Evolutionary conservation across 805 yeast genomes (phyloP), one percentile per base, ranked within the genome.

Genomic region (Teunomyces kruisii): DNA sequence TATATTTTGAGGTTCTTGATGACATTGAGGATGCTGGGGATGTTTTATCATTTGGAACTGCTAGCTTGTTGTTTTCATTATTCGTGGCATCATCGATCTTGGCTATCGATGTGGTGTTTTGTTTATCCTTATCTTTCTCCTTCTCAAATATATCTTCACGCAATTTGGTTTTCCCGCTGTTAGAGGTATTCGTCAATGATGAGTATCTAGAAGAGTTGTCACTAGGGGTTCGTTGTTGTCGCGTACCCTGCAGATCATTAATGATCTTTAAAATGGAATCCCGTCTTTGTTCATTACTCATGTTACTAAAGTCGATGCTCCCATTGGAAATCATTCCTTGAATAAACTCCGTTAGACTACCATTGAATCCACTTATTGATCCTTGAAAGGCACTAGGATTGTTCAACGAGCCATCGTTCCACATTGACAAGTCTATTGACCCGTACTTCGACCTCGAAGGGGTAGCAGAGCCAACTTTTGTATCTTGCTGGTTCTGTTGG

Each of bases 91-190:
- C 36, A 6, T 35, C 38, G n/a, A 17, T 32, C 28, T 35, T 35
- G 15, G 3, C 13, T 19, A 28, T 9, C 3, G 14, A 9, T 7
- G 38, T 6, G 9, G 19, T 35, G 28, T 13, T 35, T 13, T 35
- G 38, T 6, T 35, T n/a, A 9, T 24, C 17, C 10, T 22, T 15
- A 10, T 32, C 14, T 39, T 39, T 39, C 15, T 31, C 48, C 32
- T 58, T 62, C 22, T 64, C 65, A 47, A 70, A 70, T 15, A 70
- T 70, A 44, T 70, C 75, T 47, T 70, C 74, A 35, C 70, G 50
- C 33, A 70, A 57, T 12, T 59, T 60, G 13, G 48, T 45, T 2
- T 37, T 33, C 9, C 42, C 45, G 28, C 46, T 40, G 8, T 44
- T 32, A 9, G 48, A 37, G 7, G 29, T 33, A 16, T 14, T 26